phyloP scores from a whole-genome alignment of 768 basidiomycete genomes.

The Sarcodon sp. region DNA sequence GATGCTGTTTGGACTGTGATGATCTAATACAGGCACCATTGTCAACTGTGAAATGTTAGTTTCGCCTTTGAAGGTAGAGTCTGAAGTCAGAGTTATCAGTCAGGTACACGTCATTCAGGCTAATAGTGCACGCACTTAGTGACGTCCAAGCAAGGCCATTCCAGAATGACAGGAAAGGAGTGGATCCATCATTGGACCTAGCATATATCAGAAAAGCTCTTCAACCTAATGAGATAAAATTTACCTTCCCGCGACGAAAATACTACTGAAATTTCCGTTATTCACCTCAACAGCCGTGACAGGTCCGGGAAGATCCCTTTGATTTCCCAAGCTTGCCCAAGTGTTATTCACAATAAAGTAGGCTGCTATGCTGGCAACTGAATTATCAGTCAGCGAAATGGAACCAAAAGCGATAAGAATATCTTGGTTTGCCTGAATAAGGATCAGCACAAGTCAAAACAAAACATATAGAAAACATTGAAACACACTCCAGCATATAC shows the following conservation, averaged over 20 bases:
- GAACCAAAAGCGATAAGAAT: constrained; percentile 71
- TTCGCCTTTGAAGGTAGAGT: constrained; percentile 35
- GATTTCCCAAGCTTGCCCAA: constrained; percentile 60
- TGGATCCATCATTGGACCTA: constrained; percentile 44
- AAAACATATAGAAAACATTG: constrained; percentile 1
- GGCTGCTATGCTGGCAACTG: constrained; percentile 57
- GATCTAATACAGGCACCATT: constrained; percentile 81
- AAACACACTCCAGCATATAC: constrained; percentile 69
- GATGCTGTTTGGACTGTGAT: constrained; percentile 55
- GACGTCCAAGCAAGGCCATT: constrained; percentile 67
- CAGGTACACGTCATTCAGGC: not conserved
- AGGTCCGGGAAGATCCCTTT: constrained; percentile 67
- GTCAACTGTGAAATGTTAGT: constrained; percentile 71
- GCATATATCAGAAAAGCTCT: not conserved
- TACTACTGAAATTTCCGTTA: constrained; percentile 62
- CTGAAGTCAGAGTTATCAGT: constrained; percentile 20
- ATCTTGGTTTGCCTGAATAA: constrained; percentile 45
- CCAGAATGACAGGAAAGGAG: constrained; percentile 75
- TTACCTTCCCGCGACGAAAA: constrained; percentile 79
- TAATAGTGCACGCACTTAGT: constrained; percentile 33
- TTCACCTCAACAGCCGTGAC: constrained; percentile 85
- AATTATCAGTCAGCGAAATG: constrained; percentile 52
- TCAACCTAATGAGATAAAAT: not conserved
- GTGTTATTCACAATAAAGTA: constrained; percentile 60
- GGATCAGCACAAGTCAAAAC: constrained; percentile 5